phyloP scores from a whole-genome alignment of 2,329 filamentous ascomycete genomes.

The Thielaviopsis ethacetica region DNA sequence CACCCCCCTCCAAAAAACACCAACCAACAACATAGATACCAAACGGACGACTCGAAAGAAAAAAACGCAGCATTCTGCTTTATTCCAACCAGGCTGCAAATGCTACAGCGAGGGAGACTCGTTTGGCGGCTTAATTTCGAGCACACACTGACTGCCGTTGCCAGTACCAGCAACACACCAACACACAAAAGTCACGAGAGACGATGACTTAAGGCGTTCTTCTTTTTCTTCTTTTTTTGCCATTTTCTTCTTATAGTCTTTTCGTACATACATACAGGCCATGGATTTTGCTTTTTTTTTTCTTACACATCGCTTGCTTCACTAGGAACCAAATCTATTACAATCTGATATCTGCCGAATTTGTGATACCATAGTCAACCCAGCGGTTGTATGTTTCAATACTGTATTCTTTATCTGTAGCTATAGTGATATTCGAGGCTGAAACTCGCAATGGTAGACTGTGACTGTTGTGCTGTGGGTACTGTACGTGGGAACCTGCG shows the following conservation, averaged over 20 bases:
- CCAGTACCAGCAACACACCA: neutral
- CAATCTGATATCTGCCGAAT: neutral
- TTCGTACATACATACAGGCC: conserved; percentile 6
- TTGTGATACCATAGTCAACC: neutral
- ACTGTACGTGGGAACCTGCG: neutral
- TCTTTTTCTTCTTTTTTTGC: neutral
- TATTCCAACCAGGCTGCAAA: neutral
- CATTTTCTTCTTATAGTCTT: neutral
- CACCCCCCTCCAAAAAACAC: neutral
- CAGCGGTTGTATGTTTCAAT: neutral
- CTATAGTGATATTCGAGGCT: neutral
- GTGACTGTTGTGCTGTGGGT: neutral
- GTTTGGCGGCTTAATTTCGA: neutral
- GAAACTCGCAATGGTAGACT: neutral
- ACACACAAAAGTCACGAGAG: neutral
- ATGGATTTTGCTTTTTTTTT: neutral
- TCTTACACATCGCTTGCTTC: neutral
- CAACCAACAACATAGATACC: neutral
- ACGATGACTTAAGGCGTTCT: neutral
- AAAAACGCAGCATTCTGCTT: neutral
- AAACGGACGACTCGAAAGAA: conserved; percentile 1
- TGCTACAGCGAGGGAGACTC: neutral
- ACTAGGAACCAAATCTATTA: neutral
- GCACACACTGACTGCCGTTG: neutral
- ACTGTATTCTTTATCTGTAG: neutral